These are phyloP conservation scores for Bisporella sp. DNA, from an alignment of 2,329 filamentous ascomycete species.

Conservation along the genomic window DNA sequence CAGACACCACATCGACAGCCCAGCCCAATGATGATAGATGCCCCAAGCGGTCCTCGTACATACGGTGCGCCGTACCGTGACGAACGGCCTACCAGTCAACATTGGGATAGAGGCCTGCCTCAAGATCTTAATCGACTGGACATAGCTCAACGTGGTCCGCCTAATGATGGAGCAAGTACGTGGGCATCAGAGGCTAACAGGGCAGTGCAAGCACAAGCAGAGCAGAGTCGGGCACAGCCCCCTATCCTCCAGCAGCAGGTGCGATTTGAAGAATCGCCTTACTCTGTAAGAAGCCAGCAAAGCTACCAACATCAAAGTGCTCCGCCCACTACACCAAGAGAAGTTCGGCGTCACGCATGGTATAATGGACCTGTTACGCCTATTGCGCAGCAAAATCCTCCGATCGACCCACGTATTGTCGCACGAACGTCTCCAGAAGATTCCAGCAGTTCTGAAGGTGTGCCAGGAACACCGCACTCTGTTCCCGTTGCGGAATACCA, in stretches of 20 bases:
- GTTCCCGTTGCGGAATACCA: conserved; percentile 42
- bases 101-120: conserved; percentile 60
- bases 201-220: conserved; percentile 47
- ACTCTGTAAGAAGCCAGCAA: conserved; percentile 26
- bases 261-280: conserved; percentile 45
- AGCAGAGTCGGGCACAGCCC: conserved; percentile 40
- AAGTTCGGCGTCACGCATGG: conserved; percentile 64
- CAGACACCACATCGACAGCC: conserved; percentile 47
- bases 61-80: conserved; percentile 32
- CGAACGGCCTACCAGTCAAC: conserved; percentile 36
- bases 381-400: conserved; percentile 19
- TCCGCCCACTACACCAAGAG: conserved; percentile 48
- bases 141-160: conserved; percentile 46
- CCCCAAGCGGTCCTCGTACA: conserved; percentile 15
- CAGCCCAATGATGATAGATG: conserved; percentile 75
- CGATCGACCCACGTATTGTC: conserved; percentile 6
- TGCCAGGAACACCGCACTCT: conserved; percentile 41
- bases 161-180: conserved; percentile 42
- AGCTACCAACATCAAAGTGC: conserved; percentile 49
- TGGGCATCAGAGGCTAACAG: conserved; percentile 53
- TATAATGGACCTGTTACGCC: conserved; percentile 50
- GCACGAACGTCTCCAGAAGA: conserved; percentile 48
- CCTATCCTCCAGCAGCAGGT: conserved; percentile 30
- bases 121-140: conserved; percentile 61
- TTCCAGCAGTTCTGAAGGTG: conserved; percentile 47